phyloP scores from a whole-genome alignment of 331 rosid genomes.

The Quercus lobata region DNA sequence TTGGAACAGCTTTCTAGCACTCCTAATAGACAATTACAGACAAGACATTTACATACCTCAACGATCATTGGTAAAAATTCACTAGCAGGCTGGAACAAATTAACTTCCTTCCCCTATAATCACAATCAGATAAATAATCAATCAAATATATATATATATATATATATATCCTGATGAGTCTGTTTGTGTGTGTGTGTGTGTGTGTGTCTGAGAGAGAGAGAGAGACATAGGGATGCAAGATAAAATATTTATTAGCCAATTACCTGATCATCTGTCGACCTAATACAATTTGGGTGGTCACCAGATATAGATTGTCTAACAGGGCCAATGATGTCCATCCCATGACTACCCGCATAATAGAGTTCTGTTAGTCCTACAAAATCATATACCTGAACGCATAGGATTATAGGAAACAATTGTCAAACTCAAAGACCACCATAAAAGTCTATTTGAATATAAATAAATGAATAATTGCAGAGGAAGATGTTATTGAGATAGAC shows the following conservation, averaged over 20 bases:
- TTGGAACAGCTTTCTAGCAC: neutral
- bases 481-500: neutral
- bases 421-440: slow-evolving; percentile 3
- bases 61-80: slow-evolving; percentile 79
- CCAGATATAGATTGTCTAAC: slow-evolving; percentile 48
- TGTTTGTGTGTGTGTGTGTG: neutral
- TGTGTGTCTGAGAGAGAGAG: neutral
- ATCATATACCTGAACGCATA: slow-evolving; percentile 58
- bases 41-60: slow-evolving; percentile 40
- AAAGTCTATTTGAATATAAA: neutral
- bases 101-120: slow-evolving; percentile 75
- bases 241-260: slow-evolving; percentile 12
- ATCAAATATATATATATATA: neutral
- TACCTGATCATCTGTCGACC: slow-evolving; percentile 59
- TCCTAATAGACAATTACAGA: neutral
- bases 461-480: neutral
- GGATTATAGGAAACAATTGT: slow-evolving; percentile 12
- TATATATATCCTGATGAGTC: too few relatives aligned
- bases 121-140: neutral
- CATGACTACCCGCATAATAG: slow-evolving; percentile 98
- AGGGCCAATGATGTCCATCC: slow-evolving; percentile 97
- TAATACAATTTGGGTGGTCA: slow-evolving; percentile 42
- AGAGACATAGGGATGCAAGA: neutral
- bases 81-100: slow-evolving; percentile 90
- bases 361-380: slow-evolving; percentile 86